A percentile compares a stretch with the other conserved stretches of the same genome.
Conservation (phyloP, 2,329 filamentous ascomycete genomes). For the Triangularia setosa region DNA sequence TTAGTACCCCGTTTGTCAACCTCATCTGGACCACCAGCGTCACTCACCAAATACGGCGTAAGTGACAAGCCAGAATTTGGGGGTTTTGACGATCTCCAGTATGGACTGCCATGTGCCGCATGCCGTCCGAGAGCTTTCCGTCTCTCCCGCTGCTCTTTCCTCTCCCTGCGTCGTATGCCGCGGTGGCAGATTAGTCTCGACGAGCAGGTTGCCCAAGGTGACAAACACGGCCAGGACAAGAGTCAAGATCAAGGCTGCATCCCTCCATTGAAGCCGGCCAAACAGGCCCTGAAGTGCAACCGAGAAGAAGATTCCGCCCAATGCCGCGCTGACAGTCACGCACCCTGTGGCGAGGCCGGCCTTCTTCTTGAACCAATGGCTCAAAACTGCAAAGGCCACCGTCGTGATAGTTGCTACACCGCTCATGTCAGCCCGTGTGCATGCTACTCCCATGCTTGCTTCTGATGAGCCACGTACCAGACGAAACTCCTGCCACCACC, state of each 20-base stretch:
- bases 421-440: background rate
- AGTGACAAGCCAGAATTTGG: constrained; percentile 28
- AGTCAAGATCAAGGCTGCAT: constrained; percentile 25
- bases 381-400: constrained; percentile 26
- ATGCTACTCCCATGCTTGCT: background rate
- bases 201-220: constrained; percentile 22
- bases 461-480: constrained; percentile 18
- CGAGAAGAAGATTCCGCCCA: constrained; percentile 32
- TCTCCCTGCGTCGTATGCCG: background rate
- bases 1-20: background rate
- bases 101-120: background rate
- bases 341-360: constrained; percentile 26
- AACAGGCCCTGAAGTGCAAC: constrained; percentile 28
- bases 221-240: constrained; percentile 23
- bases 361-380: constrained; percentile 27
- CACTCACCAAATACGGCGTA: constrained; percentile 29
- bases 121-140: background rate
- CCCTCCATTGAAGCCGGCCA: constrained; percentile 22
- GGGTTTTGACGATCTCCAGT: constrained; percentile 15
- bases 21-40: background rate
- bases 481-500: constrained; percentile 27
- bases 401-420: constrained; percentile 26
- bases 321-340: constrained; percentile 28
- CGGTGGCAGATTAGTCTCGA: constrained; percentile 21
- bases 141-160: constrained; percentile 8